Evolutionary conservation across 495 filamentous ascomycete genomes (phyloP).

Genomic region (Aspergillus sclerotiicarbonarius): DNA sequence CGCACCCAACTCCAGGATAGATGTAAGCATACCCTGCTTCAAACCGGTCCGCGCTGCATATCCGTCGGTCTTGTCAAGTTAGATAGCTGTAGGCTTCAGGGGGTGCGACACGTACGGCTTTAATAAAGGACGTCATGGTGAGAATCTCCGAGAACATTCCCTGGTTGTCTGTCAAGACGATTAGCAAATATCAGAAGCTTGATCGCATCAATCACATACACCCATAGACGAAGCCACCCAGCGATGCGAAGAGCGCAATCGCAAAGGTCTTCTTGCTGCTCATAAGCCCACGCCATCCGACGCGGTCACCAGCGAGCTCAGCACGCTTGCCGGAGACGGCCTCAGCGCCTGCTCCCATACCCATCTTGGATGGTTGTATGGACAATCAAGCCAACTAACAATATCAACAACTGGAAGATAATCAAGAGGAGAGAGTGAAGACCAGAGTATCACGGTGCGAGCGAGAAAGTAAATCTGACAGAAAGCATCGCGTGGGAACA

Average conservation of each 20-base stretch:
- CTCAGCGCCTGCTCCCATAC: constrained; percentile 8
- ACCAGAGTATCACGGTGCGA: background rate
- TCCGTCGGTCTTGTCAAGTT: background rate
- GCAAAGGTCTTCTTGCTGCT: constrained; percentile 33
- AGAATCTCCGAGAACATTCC: constrained; percentile 41
- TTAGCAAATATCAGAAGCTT: background rate
- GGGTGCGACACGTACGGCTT: constrained; percentile 19
- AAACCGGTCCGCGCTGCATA: constrained; percentile 41
- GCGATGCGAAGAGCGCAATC: constrained; percentile 36
- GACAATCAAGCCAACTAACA: background rate
- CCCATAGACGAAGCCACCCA: constrained; percentile 39
- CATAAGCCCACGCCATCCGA: constrained; percentile 27
- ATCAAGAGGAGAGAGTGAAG: background rate
- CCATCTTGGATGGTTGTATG: constrained; percentile 4
- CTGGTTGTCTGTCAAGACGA: constrained; percentile 30
- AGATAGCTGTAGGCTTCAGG: background rate
- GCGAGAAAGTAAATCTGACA: background rate
- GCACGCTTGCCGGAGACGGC: constrained; percentile 38
- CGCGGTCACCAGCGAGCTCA: constrained; percentile 29
- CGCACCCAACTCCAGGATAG: constrained; percentile 80
- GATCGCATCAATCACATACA: constrained; percentile 20
- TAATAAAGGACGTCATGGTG: constrained; percentile 31
- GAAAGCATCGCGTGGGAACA: background rate
- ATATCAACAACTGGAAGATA: background rate
- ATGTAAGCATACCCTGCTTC: constrained; percentile 61